phyloP scores from a whole-genome alignment of 768 basidiomycete species.

The Coprinopsis marcescibilis region DNA sequence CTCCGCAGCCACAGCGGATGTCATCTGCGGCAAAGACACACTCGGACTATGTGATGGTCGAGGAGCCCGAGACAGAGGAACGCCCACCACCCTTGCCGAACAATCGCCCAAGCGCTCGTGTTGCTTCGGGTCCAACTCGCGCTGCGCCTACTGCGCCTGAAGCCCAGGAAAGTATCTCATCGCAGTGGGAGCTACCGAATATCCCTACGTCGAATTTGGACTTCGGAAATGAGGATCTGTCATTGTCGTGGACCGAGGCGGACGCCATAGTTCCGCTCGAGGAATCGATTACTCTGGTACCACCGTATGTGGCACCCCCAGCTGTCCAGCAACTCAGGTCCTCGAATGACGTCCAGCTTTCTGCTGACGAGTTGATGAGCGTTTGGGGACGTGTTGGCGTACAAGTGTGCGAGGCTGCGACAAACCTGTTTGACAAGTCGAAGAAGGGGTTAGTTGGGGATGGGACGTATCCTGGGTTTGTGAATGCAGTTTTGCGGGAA shows the following conservation, averaged over 20 bases:
- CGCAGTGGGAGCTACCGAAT: conserved; percentile 63
- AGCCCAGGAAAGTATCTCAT: conserved; percentile 32
- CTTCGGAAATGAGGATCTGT: conserved; percentile 45
- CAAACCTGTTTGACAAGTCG: conserved; percentile 63
- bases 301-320: conserved; percentile 9
- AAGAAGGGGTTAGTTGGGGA: conserved; percentile 78
- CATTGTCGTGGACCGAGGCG: conserved; percentile 59
- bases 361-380: conserved; percentile 61
- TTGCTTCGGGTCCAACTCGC: conserved; percentile 34
- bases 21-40: conserved; percentile 24
- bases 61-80: conserved; percentile 39
- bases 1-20: conserved; percentile 15
- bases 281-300: background rate
- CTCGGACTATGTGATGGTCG: conserved; percentile 61
- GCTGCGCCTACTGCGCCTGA: conserved; percentile 24
- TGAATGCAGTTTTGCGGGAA: conserved; percentile 56
- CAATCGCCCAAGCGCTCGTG: conserved; percentile 34
- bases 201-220: conserved; percentile 53
- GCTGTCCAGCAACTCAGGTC: conserved; percentile 9
- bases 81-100: conserved; percentile 40
- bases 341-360: conserved; percentile 31
- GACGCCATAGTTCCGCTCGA: conserved; percentile 7
- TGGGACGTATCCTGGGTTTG: conserved; percentile 77
- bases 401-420: conserved; percentile 66
- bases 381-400: conserved; percentile 73